These are phyloP conservation scores for Chloroidium sp. DNA, from an alignment of 163 green algal genomes.

Conservation along the genomic window DNA sequence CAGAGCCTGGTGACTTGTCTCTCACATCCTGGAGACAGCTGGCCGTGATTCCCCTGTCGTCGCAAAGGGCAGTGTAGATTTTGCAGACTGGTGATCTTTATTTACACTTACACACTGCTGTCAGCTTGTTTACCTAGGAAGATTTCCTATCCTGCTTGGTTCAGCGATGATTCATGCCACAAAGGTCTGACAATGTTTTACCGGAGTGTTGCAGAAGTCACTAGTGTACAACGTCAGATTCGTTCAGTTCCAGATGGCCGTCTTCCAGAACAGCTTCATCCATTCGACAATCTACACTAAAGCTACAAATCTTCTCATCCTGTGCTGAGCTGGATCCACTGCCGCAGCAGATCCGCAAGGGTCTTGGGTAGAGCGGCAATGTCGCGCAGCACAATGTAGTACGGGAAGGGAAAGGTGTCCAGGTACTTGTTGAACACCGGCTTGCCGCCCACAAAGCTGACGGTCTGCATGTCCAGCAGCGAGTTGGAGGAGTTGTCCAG, in stretches of 20 bases:
- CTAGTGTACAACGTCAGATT: background rate
- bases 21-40: constrained; percentile 15
- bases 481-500: constrained; percentile 76
- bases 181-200: background rate
- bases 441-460: constrained; percentile 79
- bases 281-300: too few relatives aligned
- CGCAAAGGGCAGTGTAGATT: background rate
- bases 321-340: constrained; percentile 87
- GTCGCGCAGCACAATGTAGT: constrained; percentile 92
- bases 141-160: background rate
- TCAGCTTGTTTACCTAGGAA: background rate
- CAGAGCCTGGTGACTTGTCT: constrained; percentile 13
- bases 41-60: background rate
- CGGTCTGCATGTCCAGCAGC: constrained; percentile 66
- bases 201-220: background rate
- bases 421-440: constrained; percentile 91
- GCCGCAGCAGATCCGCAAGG: constrained; percentile 83
- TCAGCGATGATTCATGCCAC: background rate
- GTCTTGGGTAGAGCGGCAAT: constrained; percentile 76
- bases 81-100: background rate
- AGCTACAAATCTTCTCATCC: background rate
- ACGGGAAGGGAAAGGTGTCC: constrained; percentile 97
- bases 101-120: background rate
- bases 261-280: too few relatives aligned
- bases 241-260: too few relatives aligned